Evolutionary conservation across 2,329 filamentous ascomycete species (phyloP).

Genomic region (Coniella lustricola): DNA sequence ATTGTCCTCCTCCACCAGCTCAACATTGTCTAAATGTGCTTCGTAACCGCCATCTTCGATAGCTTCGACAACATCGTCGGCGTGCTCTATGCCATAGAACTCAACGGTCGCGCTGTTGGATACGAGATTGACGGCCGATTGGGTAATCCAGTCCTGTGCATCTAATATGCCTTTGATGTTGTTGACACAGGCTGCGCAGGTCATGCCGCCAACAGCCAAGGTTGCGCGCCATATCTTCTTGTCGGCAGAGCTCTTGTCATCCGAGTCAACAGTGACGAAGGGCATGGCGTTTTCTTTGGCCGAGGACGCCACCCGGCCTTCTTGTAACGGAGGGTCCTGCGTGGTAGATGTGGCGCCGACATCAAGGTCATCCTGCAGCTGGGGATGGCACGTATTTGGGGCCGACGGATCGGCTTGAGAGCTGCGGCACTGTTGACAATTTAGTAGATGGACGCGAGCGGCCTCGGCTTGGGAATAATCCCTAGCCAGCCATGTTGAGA

Average conservation of each 20-base stretch:
- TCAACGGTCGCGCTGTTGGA: conserved; percentile 59
- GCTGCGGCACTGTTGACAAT: conserved; percentile 35
- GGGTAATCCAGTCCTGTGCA: conserved; percentile 50
- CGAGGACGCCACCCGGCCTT: background rate
- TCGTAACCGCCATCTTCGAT: conserved; percentile 62
- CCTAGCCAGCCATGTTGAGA: conserved; percentile 23
- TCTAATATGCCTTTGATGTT: conserved; percentile 53
- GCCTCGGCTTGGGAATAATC: conserved; percentile 12
- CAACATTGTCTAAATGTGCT: conserved; percentile 47
- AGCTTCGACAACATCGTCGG: conserved; percentile 41
- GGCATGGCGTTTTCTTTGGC: conserved; percentile 11
- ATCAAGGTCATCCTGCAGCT: background rate
- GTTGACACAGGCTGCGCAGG: conserved; percentile 62
- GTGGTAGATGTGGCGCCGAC: background rate
- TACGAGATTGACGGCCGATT: conserved; percentile 56
- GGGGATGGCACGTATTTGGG: background rate
- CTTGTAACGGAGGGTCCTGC: background rate
- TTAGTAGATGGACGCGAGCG: conserved; percentile 31
- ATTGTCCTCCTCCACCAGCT: conserved; percentile 28
- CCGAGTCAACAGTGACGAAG: conserved; percentile 30
- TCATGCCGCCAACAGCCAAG: conserved; percentile 65
- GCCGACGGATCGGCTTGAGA: conserved; percentile 14
- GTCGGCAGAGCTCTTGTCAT: conserved; percentile 20
- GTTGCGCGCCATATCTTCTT: conserved; percentile 40
- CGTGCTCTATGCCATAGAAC: conserved; percentile 39